phyloP scores from a whole-genome alignment of 2,329 filamentous ascomycete species.

The Ophiostoma piceae region DNA sequence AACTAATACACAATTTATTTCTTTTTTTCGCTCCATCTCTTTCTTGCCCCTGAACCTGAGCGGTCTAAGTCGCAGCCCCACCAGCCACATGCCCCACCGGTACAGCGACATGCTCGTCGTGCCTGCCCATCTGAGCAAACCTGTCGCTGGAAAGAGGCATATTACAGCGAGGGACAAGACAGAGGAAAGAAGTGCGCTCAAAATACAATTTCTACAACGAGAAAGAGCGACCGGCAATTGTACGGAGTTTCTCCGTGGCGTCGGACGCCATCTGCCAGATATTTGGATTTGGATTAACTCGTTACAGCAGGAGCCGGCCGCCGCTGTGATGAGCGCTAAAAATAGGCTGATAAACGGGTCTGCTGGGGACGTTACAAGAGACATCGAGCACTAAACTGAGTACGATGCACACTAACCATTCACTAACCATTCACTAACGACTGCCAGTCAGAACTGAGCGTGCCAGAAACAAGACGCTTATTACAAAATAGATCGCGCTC shows the following conservation, averaged over 20 bases:
- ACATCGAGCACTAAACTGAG: not conserved
- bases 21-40: not conserved
- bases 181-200: too few species aligned
- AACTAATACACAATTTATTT: not conserved
- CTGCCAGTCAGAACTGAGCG: not conserved
- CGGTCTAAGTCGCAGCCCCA: conserved; percentile 1
- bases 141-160: not conserved
- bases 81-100: not conserved
- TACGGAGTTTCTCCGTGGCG: conserved; percentile 1
- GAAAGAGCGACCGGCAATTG: not conserved
- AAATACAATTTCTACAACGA: not conserved
- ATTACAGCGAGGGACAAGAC: too few species aligned
- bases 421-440: too few species aligned
- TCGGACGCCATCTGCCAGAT: not conserved
- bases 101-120: not conserved
- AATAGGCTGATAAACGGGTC: not conserved
- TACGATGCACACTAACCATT: not conserved
- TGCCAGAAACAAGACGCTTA: not conserved
- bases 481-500: not conserved
- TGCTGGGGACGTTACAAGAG: not conserved
- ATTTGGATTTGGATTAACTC: not conserved
- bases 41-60: conserved; percentile 4
- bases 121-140: not conserved
- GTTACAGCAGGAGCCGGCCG: not conserved
- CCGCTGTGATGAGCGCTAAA: not conserved